A percentile compares a stretch with the other conserved stretches of the same genome.
These are phyloP conservation scores for Cercospora sojina DNA, from an alignment of 2,329 filamentous ascomycete species.

Conservation along the genomic window DNA sequence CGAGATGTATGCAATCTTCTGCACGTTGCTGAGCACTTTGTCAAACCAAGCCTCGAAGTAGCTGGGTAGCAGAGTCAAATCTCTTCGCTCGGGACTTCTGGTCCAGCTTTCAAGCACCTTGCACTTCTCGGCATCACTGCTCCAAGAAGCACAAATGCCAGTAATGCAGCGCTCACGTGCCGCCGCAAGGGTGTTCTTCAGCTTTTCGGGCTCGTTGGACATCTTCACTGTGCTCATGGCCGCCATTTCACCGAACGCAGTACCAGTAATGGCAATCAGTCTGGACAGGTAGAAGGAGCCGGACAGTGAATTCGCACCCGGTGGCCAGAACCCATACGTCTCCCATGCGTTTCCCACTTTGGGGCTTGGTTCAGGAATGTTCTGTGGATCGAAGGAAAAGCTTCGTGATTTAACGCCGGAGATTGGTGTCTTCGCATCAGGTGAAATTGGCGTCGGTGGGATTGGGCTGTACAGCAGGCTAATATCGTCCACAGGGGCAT, in stretches of 20 bases:
- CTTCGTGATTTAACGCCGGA: conserved; percentile 57
- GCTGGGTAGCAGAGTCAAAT: conserved; percentile 87
- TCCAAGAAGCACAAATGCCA: conserved; percentile 88
- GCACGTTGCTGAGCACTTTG: conserved; percentile 77
- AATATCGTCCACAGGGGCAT: conserved; percentile 86
- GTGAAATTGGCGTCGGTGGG: conserved; percentile 67
- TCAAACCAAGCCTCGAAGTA: conserved; percentile 85
- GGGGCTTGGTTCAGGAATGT: conserved; percentile 73
- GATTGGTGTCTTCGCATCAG: conserved; percentile 48
- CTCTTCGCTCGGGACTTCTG: conserved; percentile 73
- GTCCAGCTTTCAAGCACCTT: conserved; percentile 94
- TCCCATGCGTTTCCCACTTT: conserved; percentile 78
- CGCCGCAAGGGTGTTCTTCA: conserved; percentile 72
- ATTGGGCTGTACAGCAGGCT: conserved; percentile 82
- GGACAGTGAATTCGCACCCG: conserved; percentile 84
- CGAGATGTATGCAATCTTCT: conserved; percentile 91
- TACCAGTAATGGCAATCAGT: conserved; percentile 78
- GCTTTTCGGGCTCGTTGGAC: conserved; percentile 56
- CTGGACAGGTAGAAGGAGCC: conserved; percentile 87
- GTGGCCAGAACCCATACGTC: conserved; percentile 94
- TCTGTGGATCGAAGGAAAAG: conserved; percentile 77
- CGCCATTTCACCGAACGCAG: conserved; percentile 81
- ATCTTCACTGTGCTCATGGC: conserved; percentile 66
- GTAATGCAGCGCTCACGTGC: conserved; percentile 82
- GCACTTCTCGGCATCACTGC: conserved; percentile 86